These are phyloP conservation scores for Cystofilobasidium ferigula DNA, from an alignment of 768 basidiomycete species.

Conservation along the genomic window DNA sequence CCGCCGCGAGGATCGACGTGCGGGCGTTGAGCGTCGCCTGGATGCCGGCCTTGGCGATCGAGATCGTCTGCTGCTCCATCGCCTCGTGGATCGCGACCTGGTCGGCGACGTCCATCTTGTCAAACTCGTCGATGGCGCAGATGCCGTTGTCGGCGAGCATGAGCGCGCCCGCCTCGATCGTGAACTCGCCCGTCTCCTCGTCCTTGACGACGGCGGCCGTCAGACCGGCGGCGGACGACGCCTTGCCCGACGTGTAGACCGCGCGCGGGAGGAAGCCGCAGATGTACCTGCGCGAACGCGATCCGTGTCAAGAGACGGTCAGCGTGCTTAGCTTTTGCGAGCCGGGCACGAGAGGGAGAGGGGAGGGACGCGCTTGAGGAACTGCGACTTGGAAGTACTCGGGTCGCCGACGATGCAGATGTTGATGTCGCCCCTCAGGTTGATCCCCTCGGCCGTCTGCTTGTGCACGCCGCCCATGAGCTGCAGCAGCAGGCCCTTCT, in stretches of 20 bases:
- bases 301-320: neutral
- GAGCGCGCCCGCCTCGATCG: constrained; percentile 95
- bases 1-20: constrained; percentile 93
- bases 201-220: constrained; percentile 97
- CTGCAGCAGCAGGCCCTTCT: constrained; percentile 90
- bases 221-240: constrained; percentile 94
- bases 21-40: constrained; percentile 96
- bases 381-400: constrained; percentile 94
- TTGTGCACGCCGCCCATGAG: constrained; percentile 99
- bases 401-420: constrained; percentile 98
- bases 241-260: constrained; percentile 98
- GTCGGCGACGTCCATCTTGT: constrained; percentile 98
- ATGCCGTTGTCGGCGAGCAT: constrained; percentile 99
- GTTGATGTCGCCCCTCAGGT: constrained; percentile 95
- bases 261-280: constrained; percentile 96
- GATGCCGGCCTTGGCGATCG: constrained; percentile 97
- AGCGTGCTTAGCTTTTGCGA: neutral
- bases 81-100: constrained; percentile 99
- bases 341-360: neutral
- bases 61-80: constrained; percentile 99
- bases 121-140: constrained; percentile 99
- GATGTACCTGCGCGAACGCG: constrained; percentile 60
- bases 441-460: constrained; percentile 88
- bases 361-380: constrained; percentile 67
- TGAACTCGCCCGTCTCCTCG: constrained; percentile 98